These are phyloP conservation scores for Aspergillus piperis DNA, from an alignment of 2,329 filamentous ascomycete genomes.

Conservation along the genomic window DNA sequence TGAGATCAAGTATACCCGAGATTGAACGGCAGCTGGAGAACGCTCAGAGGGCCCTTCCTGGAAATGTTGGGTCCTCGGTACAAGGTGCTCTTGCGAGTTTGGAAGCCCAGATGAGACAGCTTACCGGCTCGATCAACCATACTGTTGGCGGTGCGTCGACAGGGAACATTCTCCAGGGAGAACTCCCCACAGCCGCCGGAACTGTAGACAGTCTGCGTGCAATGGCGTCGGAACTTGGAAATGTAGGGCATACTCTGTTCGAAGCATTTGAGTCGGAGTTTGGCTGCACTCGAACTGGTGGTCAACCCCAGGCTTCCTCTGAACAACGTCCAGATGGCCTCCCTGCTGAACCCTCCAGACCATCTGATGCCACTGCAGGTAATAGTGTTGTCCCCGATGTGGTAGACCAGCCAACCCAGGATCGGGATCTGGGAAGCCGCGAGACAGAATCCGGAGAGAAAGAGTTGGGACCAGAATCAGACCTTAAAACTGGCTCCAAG, in stretches of 20 bases:
- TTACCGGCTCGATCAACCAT: slow-evolving; percentile 40
- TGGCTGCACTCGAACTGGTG: slow-evolving; percentile 20
- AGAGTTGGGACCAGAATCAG: background rate
- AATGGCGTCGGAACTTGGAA: slow-evolving; percentile 45
- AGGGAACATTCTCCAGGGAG: slow-evolving; percentile 38
- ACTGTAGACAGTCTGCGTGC: slow-evolving; percentile 41
- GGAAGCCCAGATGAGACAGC: slow-evolving; percentile 39
- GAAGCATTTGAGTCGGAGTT: slow-evolving; percentile 41
- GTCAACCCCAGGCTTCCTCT: slow-evolving; percentile 11
- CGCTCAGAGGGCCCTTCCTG: slow-evolving; percentile 37
- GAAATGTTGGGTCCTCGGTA: slow-evolving; percentile 39
- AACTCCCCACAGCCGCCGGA: slow-evolving; percentile 39
- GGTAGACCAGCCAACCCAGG: background rate
- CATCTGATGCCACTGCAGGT: background rate
- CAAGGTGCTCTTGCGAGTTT: slow-evolving; percentile 39
- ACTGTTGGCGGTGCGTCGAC: slow-evolving; percentile 39
- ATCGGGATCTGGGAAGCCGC: background rate
- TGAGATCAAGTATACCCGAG: slow-evolving; percentile 39
- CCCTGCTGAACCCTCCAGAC: background rate
- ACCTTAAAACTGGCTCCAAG: background rate
- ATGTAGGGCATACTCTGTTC: slow-evolving; percentile 42
- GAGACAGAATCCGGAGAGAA: background rate
- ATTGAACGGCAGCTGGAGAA: slow-evolving; percentile 40
- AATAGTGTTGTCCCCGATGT: background rate
- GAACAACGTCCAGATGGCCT: background rate